phyloP scores from a whole-genome alignment of 225 moss, liverwort and hornwort genomes.

The Lunularia cruciata region DNA sequence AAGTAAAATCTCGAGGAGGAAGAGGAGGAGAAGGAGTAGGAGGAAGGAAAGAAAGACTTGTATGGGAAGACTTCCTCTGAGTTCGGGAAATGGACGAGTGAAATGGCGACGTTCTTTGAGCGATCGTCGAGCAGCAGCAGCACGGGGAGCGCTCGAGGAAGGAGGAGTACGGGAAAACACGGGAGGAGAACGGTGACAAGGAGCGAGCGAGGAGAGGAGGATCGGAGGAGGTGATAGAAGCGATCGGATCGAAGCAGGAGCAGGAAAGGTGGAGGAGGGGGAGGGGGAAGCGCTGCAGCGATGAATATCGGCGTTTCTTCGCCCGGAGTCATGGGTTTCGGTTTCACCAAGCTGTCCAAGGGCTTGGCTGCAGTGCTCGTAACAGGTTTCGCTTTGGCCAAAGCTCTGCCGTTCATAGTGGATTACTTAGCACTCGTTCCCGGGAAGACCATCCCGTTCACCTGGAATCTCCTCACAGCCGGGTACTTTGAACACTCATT shows the following conservation, averaged over 20 bases:
- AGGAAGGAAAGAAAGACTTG: too few relatives aligned
- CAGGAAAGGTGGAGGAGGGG: background rate
- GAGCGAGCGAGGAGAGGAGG: background rate
- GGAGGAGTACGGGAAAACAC: background rate
- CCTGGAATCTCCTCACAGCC: slow-evolving; percentile 71
- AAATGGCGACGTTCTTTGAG: background rate
- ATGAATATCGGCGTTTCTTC: slow-evolving; percentile 7
- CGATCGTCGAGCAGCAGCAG: slow-evolving; percentile 3
- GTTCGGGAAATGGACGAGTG: too few relatives aligned
- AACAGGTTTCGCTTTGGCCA: slow-evolving; percentile 45
- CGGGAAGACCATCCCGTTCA: slow-evolving; percentile 74
- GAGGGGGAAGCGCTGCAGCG: background rate
- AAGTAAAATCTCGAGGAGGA: too few relatives aligned
- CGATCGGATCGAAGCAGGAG: background rate
- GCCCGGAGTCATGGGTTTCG: slow-evolving; percentile 29
- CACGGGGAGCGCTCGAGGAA: background rate
- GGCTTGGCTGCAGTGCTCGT: slow-evolving; percentile 57
- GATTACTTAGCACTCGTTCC: slow-evolving; percentile 71
- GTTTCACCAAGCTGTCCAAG: slow-evolving; percentile 66
- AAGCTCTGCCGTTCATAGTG: slow-evolving; percentile 38
- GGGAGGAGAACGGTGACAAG: background rate
- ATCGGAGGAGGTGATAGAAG: background rate
- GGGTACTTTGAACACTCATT: slow-evolving; percentile 57
- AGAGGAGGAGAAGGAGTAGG: too few relatives aligned
- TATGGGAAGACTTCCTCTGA: too few relatives aligned